Evolutionary conservation across 1,284 basidiomycete genomes (phyloP).

Genomic region (Apiotrichum laibachii): DNA sequence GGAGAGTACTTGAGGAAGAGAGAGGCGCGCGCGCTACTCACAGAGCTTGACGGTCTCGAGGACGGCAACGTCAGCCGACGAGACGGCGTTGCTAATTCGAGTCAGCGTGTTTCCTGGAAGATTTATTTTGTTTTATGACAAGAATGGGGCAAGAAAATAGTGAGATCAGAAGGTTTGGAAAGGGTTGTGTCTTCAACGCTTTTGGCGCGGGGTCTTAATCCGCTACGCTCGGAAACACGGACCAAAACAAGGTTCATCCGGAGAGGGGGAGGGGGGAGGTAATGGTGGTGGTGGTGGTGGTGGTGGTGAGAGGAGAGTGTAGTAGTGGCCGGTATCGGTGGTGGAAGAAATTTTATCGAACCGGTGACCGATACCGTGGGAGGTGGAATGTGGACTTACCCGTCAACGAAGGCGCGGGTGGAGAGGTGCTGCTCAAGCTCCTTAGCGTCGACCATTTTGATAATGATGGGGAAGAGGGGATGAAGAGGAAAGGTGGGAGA

Average conservation of each 20-base stretch:
- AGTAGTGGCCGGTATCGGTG: background rate
- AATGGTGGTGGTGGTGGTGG: background rate
- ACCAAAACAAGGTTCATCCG: slow-evolving; percentile 88
- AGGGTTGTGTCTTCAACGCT: slow-evolving; percentile 49
- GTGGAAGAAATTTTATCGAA: too few relatives aligned
- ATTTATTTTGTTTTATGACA: too few relatives aligned
- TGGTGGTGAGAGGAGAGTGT: background rate
- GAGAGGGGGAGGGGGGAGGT: slow-evolving; percentile 19
- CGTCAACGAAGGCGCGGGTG: slow-evolving; percentile 48
- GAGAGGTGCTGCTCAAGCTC: slow-evolving; percentile 82
- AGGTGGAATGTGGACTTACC: slow-evolving; percentile 28
- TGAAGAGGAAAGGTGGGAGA: slow-evolving; percentile 13
- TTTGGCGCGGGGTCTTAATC: slow-evolving; percentile 88
- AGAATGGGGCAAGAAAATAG: slow-evolving; percentile 6
- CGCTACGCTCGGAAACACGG: slow-evolving; percentile 97
- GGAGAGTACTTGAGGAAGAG: slow-evolving; percentile 73
- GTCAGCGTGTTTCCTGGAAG: slow-evolving; percentile 23
- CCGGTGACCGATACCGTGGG: background rate
- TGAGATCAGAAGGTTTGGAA: slow-evolving; percentile 74
- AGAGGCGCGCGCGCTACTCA: slow-evolving; percentile 61
- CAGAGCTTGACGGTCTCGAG: slow-evolving; percentile 71
- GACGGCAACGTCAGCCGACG: slow-evolving; percentile 94
- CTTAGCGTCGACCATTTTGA: slow-evolving; percentile 68
- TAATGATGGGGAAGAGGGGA: slow-evolving; percentile 11
- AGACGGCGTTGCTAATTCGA: slow-evolving; percentile 74